Base-by-base conservation (phyloP, 2,329 filamentous ascomycete genomes). In the Lecanosticta acicola region DNA sequence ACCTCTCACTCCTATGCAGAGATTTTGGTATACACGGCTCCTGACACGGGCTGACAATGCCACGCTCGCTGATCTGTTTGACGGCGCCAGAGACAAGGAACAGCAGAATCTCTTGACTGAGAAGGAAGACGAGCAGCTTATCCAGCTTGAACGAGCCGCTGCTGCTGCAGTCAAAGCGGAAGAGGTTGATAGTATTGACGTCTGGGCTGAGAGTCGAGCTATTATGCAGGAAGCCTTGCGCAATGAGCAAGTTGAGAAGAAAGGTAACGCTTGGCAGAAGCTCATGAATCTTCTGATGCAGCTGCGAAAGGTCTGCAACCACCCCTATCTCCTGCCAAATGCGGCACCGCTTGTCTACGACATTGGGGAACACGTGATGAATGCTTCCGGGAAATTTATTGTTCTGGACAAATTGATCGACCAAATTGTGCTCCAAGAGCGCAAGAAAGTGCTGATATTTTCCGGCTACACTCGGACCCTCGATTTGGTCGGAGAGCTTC, bases 381-480 rank as follows among this genome's bases (percentile, higher is more conserved):
- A 68, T 3, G 71, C 72, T 1, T 78, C 76, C 0, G 75, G 74
- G 19, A 80, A 80, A 51, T 78, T 79, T 57, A 73, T 79, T 14
- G 64, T 79, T 0, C 61, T 80, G 0, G 69, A 75, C 38, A 79
- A 76, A 55, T 64, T 77, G 3, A 57, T 77, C 26, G 67, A 68
- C 10, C 68, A 75, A 46, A 62, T 73, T 1, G 71, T 78, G 1
- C 58, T 77, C 40, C 68, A 72, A 45, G 66, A 75, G 39, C 61
- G 63, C n/a, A 74, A 74, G 55, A 79, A 79, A 50, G 65, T 79
- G 0, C 61, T 80, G 4, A 74, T 80, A n/a, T 80, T 80, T 48
- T 77, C 75, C 0, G 69, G 73, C 2, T 79, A 78, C 47, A 77
- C 73, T 0, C 62, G 64, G 9, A 74, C 72, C 3, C 64, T 80